Percentiles rank a stretch among this genome's conserved stretches.
Conservation (phyloP, 2,329 filamentous ascomycete species). For the Lasiodiplodia theobromae region DNA sequence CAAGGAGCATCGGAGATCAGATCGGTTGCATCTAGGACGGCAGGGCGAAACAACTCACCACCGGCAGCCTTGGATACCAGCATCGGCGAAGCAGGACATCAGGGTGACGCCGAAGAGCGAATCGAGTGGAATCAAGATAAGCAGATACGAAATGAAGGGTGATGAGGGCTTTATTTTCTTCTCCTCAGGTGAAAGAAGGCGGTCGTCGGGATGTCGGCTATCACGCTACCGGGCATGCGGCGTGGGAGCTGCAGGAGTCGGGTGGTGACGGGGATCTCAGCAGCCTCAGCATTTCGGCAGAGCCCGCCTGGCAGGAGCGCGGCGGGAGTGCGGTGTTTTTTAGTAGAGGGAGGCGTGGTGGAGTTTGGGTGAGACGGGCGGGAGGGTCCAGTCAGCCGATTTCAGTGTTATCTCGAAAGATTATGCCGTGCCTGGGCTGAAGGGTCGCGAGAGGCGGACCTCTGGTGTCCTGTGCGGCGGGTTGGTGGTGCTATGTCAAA, state of each 20-base stretch:
- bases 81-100: neutral
- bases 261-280: constrained; percentile 17
- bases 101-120: constrained; percentile 5
- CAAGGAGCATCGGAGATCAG: constrained; percentile 25
- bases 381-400: constrained; percentile 26
- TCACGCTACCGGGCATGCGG: constrained; percentile 15
- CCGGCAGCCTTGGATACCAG: neutral
- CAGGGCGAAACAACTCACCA: constrained; percentile 3
- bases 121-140: constrained; percentile 16
- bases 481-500: constrained; percentile 22
- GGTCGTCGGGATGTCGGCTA: constrained; percentile 7
- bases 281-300: constrained; percentile 7
- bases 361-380: constrained; percentile 10
- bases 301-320: constrained; percentile 5
- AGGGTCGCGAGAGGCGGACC: constrained; percentile 7
- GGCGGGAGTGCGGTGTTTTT: constrained; percentile 18
- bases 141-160: constrained; percentile 9
- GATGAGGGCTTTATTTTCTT: constrained; percentile 17
- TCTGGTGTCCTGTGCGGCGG: constrained; percentile 1
- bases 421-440: constrained; percentile 1
- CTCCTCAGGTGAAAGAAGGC: constrained; percentile 5
- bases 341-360: constrained; percentile 5
- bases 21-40: constrained; percentile 12
- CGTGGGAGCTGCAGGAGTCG: constrained; percentile 2
- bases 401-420: constrained; percentile 28